phyloP scores from a whole-genome alignment of 1,284 basidiomycete species.

The Papiliotrema laurentii region DNA sequence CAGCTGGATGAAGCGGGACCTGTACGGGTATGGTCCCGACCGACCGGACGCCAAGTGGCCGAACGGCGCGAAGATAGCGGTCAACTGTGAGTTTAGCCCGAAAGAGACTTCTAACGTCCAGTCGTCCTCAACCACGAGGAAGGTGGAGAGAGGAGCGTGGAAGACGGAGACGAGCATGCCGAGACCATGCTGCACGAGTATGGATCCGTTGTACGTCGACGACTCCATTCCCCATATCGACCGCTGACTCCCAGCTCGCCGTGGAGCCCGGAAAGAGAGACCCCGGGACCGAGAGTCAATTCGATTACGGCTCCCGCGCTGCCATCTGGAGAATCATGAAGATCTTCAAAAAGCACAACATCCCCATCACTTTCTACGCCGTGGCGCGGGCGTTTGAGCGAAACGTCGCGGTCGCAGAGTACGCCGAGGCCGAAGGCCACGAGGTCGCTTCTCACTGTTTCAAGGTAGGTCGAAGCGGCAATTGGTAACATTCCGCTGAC shows the following conservation, averaged over 20 bases:
- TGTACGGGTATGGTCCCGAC: slow-evolving; percentile 27
- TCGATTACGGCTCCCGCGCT: slow-evolving; percentile 31
- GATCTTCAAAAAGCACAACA: slow-evolving; percentile 34
- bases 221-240: neutral
- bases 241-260: slow-evolving; percentile 4
- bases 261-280: slow-evolving; percentile 25
- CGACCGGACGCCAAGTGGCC: slow-evolving; percentile 36
- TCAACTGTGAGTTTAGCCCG: slow-evolving; percentile 20
- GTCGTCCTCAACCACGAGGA: slow-evolving; percentile 26
- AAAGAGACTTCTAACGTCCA: neutral
- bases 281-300: slow-evolving; percentile 29
- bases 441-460: slow-evolving; percentile 35
- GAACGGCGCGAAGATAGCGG: slow-evolving; percentile 33
- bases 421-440: slow-evolving; percentile 32
- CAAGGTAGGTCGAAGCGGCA: slow-evolving; percentile 17
- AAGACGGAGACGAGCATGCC: slow-evolving; percentile 32
- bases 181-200: slow-evolving; percentile 36
- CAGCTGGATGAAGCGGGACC: slow-evolving; percentile 19
- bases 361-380: slow-evolving; percentile 35
- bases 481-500: neutral
- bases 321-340: slow-evolving; percentile 32
- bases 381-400: slow-evolving; percentile 33
- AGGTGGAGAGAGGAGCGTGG: slow-evolving; percentile 33
- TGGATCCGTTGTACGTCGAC: slow-evolving; percentile 14
- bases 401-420: slow-evolving; percentile 23